A percentile compares a stretch with the other conserved stretches of the same genome.
phyloP scores from a whole-genome alignment of 345 rosid genomes.

The Sonneratia alba region DNA sequence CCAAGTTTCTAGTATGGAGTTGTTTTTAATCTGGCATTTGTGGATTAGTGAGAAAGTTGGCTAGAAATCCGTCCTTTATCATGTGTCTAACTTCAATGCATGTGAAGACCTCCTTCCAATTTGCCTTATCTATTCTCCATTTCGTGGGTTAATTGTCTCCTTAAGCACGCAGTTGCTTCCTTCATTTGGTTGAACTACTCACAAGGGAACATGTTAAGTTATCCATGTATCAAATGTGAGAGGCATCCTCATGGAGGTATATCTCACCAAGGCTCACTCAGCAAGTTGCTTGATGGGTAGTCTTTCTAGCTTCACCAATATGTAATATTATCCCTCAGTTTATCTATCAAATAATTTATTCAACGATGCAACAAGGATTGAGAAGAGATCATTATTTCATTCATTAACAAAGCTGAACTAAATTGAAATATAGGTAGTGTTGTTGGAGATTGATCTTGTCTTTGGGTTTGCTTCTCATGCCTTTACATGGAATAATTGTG shows the following conservation, averaged over 20 bases:
- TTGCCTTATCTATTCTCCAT: slow-evolving; percentile 20
- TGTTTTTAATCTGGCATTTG: slow-evolving; percentile 41
- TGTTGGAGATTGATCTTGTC: no score
- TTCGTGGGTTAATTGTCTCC: slow-evolving; percentile 21
- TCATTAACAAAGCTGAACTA: background rate
- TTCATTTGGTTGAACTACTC: slow-evolving; percentile 13
- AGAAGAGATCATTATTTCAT: background rate
- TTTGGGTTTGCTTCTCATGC: background rate
- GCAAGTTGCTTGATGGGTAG: slow-evolving; percentile 20
- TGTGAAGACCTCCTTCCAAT: slow-evolving; percentile 20
- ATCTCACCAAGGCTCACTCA: slow-evolving; percentile 35
- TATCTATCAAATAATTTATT: background rate
- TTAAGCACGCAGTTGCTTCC: slow-evolving; percentile 36
- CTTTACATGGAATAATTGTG: background rate
- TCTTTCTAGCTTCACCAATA: slow-evolving; percentile 8
- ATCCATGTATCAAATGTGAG: slow-evolving; percentile 34
- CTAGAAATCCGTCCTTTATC: slow-evolving; percentile 10
- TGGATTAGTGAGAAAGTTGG: slow-evolving; percentile 32
- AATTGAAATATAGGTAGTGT: background rate
- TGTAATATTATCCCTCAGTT: background rate
- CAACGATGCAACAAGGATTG: background rate
- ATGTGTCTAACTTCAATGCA: slow-evolving; percentile 14
- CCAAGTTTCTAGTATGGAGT: slow-evolving; percentile 34
- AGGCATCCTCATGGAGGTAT: slow-evolving; percentile 47
- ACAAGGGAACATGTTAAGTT: slow-evolving; percentile 7